phyloP scores from a whole-genome alignment of 2,329 filamentous ascomycete species.

The Ceratocystis albifundus region DNA sequence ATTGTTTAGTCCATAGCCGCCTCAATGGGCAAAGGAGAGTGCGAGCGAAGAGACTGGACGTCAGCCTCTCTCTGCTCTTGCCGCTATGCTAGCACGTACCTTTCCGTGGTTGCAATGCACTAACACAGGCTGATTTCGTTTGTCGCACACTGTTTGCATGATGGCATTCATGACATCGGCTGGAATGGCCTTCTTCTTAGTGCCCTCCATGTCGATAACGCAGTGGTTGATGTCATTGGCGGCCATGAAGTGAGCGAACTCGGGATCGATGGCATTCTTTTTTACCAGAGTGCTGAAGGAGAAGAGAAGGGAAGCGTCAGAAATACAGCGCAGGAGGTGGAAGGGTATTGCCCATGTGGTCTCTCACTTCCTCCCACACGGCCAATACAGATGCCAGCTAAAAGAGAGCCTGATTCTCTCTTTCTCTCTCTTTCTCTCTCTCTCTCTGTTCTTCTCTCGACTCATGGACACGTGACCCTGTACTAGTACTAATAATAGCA shows the following conservation, averaged over 20 bases:
- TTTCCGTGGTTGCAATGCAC: constrained; percentile 92
- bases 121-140: constrained; percentile 64
- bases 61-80: neutral
- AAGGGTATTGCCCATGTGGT: no score
- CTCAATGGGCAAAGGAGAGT: neutral
- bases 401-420: no score
- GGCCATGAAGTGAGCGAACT: constrained; percentile 50
- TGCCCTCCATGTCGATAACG: constrained; percentile 71
- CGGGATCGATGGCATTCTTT: constrained; percentile 44
- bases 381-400: no score
- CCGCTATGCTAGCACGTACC: constrained; percentile 32
- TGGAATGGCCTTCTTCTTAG: constrained; percentile 67
- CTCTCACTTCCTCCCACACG: no score
- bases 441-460: neutral
- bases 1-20: neutral
- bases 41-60: neutral
- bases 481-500: neutral
- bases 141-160: constrained; percentile 58
- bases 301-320: neutral
- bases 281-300: constrained; percentile 48
- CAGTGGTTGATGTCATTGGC: constrained; percentile 58
- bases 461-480: neutral
- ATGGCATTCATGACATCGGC: constrained; percentile 57
- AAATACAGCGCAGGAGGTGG: neutral
- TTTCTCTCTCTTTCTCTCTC: neutral